phyloP scores from a whole-genome alignment of 805 yeast species.

The Nakazawaea ambrosiae region DNA sequence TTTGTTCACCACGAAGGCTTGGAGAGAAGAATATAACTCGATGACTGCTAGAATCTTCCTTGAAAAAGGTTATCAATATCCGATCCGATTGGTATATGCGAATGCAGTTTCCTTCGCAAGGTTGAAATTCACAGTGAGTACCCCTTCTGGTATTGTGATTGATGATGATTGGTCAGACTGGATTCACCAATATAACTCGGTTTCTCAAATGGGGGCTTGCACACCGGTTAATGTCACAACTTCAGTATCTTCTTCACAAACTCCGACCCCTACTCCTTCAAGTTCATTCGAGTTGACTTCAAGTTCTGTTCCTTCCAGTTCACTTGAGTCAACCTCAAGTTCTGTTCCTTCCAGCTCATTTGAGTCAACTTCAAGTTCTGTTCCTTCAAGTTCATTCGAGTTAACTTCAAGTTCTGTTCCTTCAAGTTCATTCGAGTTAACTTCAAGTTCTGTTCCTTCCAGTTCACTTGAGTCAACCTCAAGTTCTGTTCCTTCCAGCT shows the following conservation, averaged over 20 bases:
- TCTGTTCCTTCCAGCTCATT: too few relatives aligned
- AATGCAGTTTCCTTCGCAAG: constrained; percentile 16
- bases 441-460: too few relatives aligned
- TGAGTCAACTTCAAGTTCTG: too few relatives aligned
- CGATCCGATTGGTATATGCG: constrained; percentile 20
- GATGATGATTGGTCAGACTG: constrained; percentile 1
- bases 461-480: too few relatives aligned
- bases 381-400: too few relatives aligned
- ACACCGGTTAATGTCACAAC: not conserved
- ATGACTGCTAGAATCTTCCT: not conserved
- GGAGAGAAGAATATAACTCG: not conserved
- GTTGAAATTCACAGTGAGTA: constrained; percentile 14
- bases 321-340: not conserved
- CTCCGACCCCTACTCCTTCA: not conserved
- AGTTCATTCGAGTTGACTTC: not conserved
- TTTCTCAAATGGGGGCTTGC: too few relatives aligned
- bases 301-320: not conserved
- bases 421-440: too few relatives aligned
- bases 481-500: too few relatives aligned
- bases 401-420: too few relatives aligned
- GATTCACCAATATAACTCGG: not conserved
- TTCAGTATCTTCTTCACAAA: not conserved
- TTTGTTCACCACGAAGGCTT: not conserved
- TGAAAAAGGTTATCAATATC: constrained; percentile 20
- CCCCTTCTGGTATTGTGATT: constrained; percentile 19